Evolutionary conservation across 768 basidiomycete species (phyloP), one percentile per base, ranked within the genome.

Genomic region (Coprinellus micaceus): DNA sequence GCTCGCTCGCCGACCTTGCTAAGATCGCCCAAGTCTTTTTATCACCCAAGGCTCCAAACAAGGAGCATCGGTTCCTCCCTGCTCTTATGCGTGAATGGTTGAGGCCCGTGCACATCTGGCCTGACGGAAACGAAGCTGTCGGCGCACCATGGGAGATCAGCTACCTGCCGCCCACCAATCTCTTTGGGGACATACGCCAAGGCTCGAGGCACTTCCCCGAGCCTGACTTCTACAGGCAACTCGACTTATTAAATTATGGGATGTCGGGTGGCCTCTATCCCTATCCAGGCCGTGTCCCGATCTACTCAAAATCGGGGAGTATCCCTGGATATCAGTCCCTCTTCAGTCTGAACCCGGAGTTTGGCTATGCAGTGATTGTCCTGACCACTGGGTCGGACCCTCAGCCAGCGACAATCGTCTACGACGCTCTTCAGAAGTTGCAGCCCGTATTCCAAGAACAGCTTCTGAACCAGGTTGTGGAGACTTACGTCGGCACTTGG

Each of bases 1-100:
- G 75, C 57, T 82, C 81, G 0, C 66, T 83, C 11, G 61, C 72
- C 1, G 83, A 83, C 60, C 66, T 80, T 7, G 64, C 65, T 15
- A 75, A 62, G 5, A 50, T 80, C 45, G 49, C 25, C 71, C 73
- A 3, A 13, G 25, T 48, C 10, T 29, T 48, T 26, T 26, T 48
- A 3, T 48, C 47, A 48, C 61, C 83, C 44, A 68, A 83, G 25
- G 71, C 80, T n/a, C n/a, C n/a, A n/a, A n/a, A n/a, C n/a, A n/a
- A n/a, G n/a, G n/a, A n/a, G n/a, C n/a, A n/a, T n/a, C n/a, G n/a
- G n/a, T n/a, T n/a, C n/a, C n/a, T n/a, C n/a, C n/a, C n/a, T n/a
- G n/a, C n/a, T n/a, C n/a, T n/a, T n/a, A n/a, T n/a, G n/a, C n/a
- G n/a, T n/a, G n/a, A n/a, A n/a, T n/a, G n/a, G n/a, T n/a, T n/a